phyloP scores from a whole-genome alignment of 345 rosid genomes.

The Hibiscus tridactylites region DNA sequence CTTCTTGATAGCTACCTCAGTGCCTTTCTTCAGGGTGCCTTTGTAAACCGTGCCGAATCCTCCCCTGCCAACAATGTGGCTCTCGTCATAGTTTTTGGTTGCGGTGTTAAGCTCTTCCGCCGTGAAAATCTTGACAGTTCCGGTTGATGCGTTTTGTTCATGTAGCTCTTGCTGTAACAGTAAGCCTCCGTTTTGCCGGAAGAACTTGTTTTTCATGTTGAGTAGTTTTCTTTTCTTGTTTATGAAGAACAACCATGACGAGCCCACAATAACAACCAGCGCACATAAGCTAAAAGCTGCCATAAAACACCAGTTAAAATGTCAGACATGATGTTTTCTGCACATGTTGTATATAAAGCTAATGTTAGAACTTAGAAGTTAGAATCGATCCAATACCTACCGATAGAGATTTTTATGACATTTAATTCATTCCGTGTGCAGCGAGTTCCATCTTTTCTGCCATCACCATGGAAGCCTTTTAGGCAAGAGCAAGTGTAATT shows the following conservation, averaged over 20 bases:
- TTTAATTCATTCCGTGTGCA: neutral
- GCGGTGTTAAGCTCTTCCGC: neutral
- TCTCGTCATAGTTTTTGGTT: neutral
- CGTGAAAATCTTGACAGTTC: neutral
- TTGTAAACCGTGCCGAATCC: neutral
- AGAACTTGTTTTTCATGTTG: constrained; percentile 1
- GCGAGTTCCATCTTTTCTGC: neutral
- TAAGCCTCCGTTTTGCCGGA: neutral
- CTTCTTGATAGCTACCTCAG: neutral
- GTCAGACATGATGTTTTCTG: neutral
- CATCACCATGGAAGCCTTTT: neutral
- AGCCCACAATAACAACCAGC: neutral
- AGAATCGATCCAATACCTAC: neutral
- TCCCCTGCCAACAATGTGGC: neutral
- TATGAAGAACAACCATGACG: neutral
- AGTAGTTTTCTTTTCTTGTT: neutral
- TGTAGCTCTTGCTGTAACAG: neutral
- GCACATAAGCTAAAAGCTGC: neutral
- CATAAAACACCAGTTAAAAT: neutral
- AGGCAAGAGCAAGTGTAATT: neutral
- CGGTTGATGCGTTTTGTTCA: neutral
- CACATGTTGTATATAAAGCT: neutral
- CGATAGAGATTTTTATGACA: neutral
- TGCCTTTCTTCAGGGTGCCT: neutral
- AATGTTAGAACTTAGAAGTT: neutral